Base-by-base conservation (phyloP, 345 rosid genomes). In the Arabis hirsuta region DNA sequence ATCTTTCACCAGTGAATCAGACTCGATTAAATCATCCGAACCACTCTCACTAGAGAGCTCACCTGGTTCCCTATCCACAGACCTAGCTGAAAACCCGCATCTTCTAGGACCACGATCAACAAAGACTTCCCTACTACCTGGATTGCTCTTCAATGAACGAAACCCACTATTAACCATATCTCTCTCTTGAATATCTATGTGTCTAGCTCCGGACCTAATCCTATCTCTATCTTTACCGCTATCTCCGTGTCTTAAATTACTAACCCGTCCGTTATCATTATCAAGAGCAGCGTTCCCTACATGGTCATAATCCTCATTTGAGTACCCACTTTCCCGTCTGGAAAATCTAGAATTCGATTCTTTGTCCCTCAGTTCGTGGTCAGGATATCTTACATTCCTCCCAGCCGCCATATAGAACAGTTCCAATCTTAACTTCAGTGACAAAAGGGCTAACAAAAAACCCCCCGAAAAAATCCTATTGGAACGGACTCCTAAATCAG, bases 11-110 rank as follows among this genome's bases (percentile, higher is more conserved):
- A 71, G 55, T 5, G 74, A 55, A 39, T 76, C 88, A 47, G 86
- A 83, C 72, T 89, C 91, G 2, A 73, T 61, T 3, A 83, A 89
- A 55, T 89, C 97, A 60, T 91, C 98, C 32, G 96, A 91, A 34
- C 95, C 98, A 78, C 97, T 95, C 82, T 96, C 99, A 74, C 99
- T 96, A 14, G 99, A 96, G 80, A 96, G 80, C 80, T 96, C 99
- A 64, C 99, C 99, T 4, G 99, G 98, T 82, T 96, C 99, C 85
- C 77, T 92, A 77, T 96, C 98, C 41, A 79, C 62, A 9, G 81
- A 69, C 84, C 73, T 86, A 68, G 41, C 81, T 8, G 83, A 68
- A 47, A 83, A 46, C 24, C 73, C 83, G 38, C 78, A 62, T 65
- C 66, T 73, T 68, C 68, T 77, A 3, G 85, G 86, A 34, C 86